phyloP scores from a whole-genome alignment of 805 yeast genomes.

The Yamadazyma paraphyllophila region DNA sequence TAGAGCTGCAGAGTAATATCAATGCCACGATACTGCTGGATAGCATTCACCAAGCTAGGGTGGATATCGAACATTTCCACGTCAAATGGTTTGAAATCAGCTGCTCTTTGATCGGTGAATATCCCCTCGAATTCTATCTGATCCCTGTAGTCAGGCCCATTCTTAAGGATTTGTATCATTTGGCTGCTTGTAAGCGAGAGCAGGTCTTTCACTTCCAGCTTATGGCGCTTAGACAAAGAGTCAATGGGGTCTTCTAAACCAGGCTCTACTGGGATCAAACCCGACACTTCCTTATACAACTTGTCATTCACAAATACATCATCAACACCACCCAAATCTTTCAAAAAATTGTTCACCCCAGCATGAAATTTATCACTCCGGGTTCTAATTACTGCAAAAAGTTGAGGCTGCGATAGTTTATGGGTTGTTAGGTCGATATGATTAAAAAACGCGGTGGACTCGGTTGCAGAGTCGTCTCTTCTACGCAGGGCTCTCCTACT shows the following conservation, averaged over 20 bases:
- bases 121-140: constrained; percentile 60
- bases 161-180: constrained; percentile 49
- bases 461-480: constrained; percentile 8
- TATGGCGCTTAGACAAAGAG: constrained; percentile 12
- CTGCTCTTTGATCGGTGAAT: constrained; percentile 42
- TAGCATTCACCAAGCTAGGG: constrained; percentile 47
- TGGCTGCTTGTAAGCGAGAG: constrained; percentile 39
- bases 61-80: constrained; percentile 33
- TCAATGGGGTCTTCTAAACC: constrained; percentile 17
- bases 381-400: constrained; percentile 57
- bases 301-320: constrained; percentile 2
- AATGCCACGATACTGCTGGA: constrained; percentile 46
- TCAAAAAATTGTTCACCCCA: constrained; percentile 14
- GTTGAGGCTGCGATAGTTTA: constrained; percentile 49
- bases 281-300: neutral
- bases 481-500: constrained; percentile 2
- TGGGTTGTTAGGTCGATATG: constrained; percentile 20
- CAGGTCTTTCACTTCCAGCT: constrained; percentile 9
- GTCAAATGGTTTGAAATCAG: constrained; percentile 45
- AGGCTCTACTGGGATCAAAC: constrained; percentile 9
- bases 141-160: constrained; percentile 50
- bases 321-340: constrained; percentile 3
- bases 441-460: constrained; percentile 10
- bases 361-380: constrained; percentile 51
- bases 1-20: constrained; percentile 52